Evolutionary conservation across 1,139 yeast species (phyloP), one percentile per base, ranked within the genome.

Genomic region (Candida sojae): DNA sequence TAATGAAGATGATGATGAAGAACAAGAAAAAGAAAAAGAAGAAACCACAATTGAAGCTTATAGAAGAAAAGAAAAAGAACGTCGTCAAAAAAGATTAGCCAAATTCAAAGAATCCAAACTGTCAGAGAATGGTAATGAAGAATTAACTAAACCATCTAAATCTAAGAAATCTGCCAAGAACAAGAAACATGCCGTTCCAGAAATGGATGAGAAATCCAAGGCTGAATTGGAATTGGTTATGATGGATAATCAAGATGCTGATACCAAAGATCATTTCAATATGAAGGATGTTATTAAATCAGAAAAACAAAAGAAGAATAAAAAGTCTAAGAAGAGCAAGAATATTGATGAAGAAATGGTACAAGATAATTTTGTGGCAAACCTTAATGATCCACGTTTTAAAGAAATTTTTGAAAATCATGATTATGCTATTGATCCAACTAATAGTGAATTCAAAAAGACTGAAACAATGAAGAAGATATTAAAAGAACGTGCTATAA

Each of bases 371-470:
- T 86, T 90, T 61, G 75, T 80, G 51, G 80, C 86, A 11, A 86
- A 85, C 56, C 75, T 85, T 63, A 71, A 75, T 47, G 99, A 95
- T 74, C 86, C 88, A 28, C 87, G 99, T 71, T 95, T 95, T 75
- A 77, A 79, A 40, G 97, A 90, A 58, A 78, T 93, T 55, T 92
- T 88, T 62, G 96, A 91, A 58, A 84, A 83, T 55, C 96, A 89
- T 56, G 96, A 88, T 50, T 95, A 84, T 68, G 97, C 97, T 8
- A 90, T 93, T 59, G 96, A 88, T 66, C 93, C 97, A 21, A 86
- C 96, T 13, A 84, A 80, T 58, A 87, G 96, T 17, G 96, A 89
- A 62, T 93, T 82, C 74, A 91, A 88, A 71, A 83, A 86, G 70
- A 91, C 98, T 0, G 73, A 83, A 36, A 90, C 95, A 25, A 91